phyloP scores from a whole-genome alignment of 2,329 filamentous ascomycete species.

The Macrophomina pseudophaseolina region DNA sequence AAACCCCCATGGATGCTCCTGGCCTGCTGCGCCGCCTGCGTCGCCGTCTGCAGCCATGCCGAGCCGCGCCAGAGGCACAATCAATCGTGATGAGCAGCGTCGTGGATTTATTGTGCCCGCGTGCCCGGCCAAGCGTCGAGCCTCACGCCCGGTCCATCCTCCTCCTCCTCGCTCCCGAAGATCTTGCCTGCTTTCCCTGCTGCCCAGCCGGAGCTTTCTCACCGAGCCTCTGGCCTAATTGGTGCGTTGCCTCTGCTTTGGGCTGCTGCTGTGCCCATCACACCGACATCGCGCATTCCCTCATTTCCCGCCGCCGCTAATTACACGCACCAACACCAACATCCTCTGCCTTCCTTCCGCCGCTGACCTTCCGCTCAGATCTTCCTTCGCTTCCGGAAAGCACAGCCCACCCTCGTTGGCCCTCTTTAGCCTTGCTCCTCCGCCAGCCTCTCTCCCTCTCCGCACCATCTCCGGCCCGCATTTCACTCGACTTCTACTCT shows the following conservation, averaged over 20 bases:
- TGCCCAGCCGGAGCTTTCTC: conserved; percentile 2
- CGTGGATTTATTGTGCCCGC: conserved; percentile 14
- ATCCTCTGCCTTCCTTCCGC: background rate
- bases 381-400: conserved; percentile 12
- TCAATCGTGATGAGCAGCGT: background rate
- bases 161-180: background rate
- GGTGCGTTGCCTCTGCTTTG: conserved; percentile 7
- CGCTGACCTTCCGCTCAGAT: conserved; percentile 1
- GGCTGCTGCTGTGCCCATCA: background rate
- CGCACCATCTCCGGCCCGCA: background rate
- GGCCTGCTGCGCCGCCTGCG: conserved; percentile 7
- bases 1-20: conserved; percentile 4
- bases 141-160: background rate
- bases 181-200: conserved; percentile 9
- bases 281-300: conserved; percentile 23
- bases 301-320: conserved; percentile 15
- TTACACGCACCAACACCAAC: conserved; percentile 6
- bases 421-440: background rate
- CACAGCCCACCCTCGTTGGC: conserved; percentile 5
- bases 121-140: conserved; percentile 15
- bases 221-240: background rate
- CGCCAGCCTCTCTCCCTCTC: background rate
- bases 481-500: background rate
- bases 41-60: background rate
- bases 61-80: background rate